Evolutionary conservation across 805 yeast genomes (phyloP).

Genomic region (Nakazawaea ishiwadae): DNA sequence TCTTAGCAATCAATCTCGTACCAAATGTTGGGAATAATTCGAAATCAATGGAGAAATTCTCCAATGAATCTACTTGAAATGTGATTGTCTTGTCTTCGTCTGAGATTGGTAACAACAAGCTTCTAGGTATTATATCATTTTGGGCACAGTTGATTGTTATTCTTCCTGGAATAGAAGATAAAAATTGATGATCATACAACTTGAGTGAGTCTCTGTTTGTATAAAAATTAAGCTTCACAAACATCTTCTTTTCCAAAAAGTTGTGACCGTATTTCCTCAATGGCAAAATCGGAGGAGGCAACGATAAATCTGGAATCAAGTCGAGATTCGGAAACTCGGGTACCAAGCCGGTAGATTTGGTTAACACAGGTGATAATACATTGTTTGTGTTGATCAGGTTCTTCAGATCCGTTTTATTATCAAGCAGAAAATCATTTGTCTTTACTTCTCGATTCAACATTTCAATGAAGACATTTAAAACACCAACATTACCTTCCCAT

Average conservation of each 20-base stretch:
- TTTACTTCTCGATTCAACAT: slow-evolving; percentile 20
- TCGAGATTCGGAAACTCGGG: slow-evolving; percentile 43
- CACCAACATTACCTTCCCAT: slow-evolving; percentile 90
- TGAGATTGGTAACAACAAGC: slow-evolving; percentile 71
- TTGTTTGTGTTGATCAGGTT: too few relatives aligned
- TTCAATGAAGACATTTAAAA: slow-evolving; percentile 61
- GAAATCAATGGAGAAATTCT: slow-evolving; percentile 72
- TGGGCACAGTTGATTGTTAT: slow-evolving; percentile 73
- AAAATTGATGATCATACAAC: slow-evolving; percentile 38
- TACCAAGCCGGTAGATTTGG: neutral
- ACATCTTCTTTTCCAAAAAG: slow-evolving; percentile 84
- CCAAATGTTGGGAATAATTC: slow-evolving; percentile 95
- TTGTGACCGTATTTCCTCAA: slow-evolving; percentile 93
- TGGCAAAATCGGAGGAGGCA: slow-evolving; percentile 97
- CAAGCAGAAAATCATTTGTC: too few relatives aligned
- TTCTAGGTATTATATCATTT: slow-evolving; percentile 84
- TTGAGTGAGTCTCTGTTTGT: slow-evolving; percentile 39
- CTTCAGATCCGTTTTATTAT: too few relatives aligned
- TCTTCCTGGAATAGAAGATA: slow-evolving; percentile 65
- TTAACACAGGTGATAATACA: neutral
- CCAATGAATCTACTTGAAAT: slow-evolving; percentile 78
- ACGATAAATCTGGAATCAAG: slow-evolving; percentile 80
- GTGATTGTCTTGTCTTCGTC: slow-evolving; percentile 62
- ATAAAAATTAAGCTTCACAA: slow-evolving; percentile 71
- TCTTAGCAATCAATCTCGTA: slow-evolving; percentile 83